Evolutionary conservation across 495 filamentous ascomycete species (phyloP), one percentile per base, ranked within the genome.

Genomic region (Podospora sp.): DNA sequence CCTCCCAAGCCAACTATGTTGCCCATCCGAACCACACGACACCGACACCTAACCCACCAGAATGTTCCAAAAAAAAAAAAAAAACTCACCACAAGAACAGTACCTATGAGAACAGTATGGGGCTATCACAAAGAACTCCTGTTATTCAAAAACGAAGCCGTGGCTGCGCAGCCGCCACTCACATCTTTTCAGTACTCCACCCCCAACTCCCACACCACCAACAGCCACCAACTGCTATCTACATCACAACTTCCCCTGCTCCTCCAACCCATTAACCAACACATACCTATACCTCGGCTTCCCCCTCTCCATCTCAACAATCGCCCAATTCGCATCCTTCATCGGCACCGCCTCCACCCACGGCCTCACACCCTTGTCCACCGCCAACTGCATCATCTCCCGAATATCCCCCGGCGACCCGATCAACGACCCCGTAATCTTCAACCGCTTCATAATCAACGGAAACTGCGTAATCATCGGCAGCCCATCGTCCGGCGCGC

Each of bases 371-470:
- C 84, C 82, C 81, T 94, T 91, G 69, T 91, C 85, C 2, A 82
- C 92, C 12, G 91, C 92, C 67, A 97, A 79, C 61, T 86, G 68
- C 73, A 97, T 72, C 94, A 97, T 96, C 74, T 89, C 86, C 65
- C 86, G 75, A 72, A 96, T 93, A 78, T 95, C 90, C 27, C 72
- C 75, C 0, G 92, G 90, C 2, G 86, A 82, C 1, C 93, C 93
- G 71, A 95, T 95, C 71, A 84, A 76, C 27, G 86, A 89, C 1
- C 93, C 94, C 0, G 86, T 89, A 24, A 97, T 77, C 76, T 87
- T 92, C 26, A 87, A 77, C 1, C 88, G 85, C 76, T 90, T 93
- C 64, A 74, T 77, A 60, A 96, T 90, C n/a, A 97, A 72, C 0
- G 86, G 76, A 68, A 89, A 91, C 5, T 87, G 88, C 67, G 73